Conservation (phyloP, 1,284 basidiomycete species). For the Sporisorium exsertum region DNA sequence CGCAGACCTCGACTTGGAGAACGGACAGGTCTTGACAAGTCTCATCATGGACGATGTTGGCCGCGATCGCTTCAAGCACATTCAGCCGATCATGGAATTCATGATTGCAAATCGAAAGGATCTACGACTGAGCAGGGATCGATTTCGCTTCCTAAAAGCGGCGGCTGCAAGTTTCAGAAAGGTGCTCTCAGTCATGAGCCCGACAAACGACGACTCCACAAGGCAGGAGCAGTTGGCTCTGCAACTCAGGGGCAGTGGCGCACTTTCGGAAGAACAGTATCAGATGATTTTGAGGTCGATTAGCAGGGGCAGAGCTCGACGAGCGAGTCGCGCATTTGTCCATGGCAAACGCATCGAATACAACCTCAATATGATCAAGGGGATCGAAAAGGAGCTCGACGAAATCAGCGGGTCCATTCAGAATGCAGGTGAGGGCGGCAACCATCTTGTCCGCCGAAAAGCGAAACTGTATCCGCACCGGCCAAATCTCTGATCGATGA, state of each 20-base stretch:
- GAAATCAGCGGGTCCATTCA: not conserved
- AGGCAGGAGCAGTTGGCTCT: not conserved
- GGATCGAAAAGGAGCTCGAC: slow-evolving; percentile 7
- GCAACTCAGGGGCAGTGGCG: not conserved
- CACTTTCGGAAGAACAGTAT: not conserved
- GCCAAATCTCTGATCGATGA: no score
- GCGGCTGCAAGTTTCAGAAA: not conserved
- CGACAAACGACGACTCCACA: slow-evolving; percentile 6
- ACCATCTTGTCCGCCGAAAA: slow-evolving; percentile 1
- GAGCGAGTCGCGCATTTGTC: not conserved
- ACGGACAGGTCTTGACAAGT: not conserved
- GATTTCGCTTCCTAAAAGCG: not conserved
- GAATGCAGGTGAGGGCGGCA: not conserved
- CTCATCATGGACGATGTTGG: slow-evolving; percentile 1
- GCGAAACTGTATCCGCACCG: no score
- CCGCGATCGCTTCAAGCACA: slow-evolving; percentile 14
- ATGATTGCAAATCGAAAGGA: slow-evolving; percentile 3
- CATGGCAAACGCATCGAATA: not conserved
- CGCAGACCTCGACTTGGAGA: not conserved
- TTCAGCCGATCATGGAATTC: slow-evolving; percentile 9
- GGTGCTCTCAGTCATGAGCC: slow-evolving; percentile 5
- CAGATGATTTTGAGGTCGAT: not conserved
- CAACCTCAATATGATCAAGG: slow-evolving; percentile 3
- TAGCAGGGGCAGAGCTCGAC: not conserved
- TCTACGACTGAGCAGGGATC: not conserved